Base-by-base conservation (phyloP, 371 early-diverging fungal genomes). In the Conidiobolus incongruus region DNA sequence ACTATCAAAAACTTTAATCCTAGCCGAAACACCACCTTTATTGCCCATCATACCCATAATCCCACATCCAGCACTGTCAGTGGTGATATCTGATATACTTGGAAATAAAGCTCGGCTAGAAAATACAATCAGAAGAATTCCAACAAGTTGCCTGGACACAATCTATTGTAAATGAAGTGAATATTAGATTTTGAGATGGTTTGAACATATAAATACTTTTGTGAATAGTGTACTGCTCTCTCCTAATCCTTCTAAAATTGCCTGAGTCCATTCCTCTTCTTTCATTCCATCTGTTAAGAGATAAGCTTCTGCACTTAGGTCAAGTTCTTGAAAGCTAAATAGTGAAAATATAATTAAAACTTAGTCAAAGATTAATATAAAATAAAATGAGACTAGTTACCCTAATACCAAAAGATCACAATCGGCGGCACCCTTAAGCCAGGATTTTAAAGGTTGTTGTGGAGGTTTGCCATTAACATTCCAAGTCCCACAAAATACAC, bases 401-500 rank as follows among this genome's bases (percentile, higher is more conserved):
- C 16, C 35, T 15, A 43, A 29, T 3, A 43, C 31, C n/a, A 22
- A 15, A 4, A 32, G 2, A 8, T 43, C 32, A 6, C 2, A 12
- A 12, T 43, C 20, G 2, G 4, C 4, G 4, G 3, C 28, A n/a
- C 62, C 53, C 2, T 62, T 52, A 20, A 87, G 52, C 90, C 90
- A 93, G 6, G 64, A 51, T 2, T 54, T 47, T 12, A 89, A 34
- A 1, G 68, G 50, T 28, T 70, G 60, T 1, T 67, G 59, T 0
- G 81, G 70, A 10, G 59, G 49, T 19, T 64, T 66, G 7, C 87
- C 89, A 55, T 85, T 85, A 11, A 90, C 87, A 50, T 92, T 92
- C 82, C 87, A 92, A 0, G 91, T 82, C 1, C 89, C 90, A 1
- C 75, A 68, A 58, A 87, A 82, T 2, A 78, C 56, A 31, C 77